Conservation (phyloP, 129 eudicot genomes). For the Pseudognaphalium luteoalbum region DNA sequence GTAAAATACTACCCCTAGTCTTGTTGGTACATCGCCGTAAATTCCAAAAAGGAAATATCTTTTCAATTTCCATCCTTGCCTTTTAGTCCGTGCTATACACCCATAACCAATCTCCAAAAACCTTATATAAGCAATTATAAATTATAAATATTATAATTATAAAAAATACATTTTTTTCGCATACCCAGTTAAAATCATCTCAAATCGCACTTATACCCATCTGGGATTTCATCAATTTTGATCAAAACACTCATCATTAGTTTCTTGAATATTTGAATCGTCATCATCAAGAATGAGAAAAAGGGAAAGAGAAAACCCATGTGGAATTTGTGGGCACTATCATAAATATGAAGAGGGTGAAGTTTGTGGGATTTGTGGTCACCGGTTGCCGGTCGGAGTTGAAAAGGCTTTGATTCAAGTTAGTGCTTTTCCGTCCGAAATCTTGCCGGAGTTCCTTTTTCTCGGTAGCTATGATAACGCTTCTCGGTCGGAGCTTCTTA, state of each 20-base stretch:
- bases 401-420: conserved; percentile 47
- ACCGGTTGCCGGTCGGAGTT: conserved; percentile 62
- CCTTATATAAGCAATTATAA: background rate
- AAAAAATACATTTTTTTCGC: conserved; percentile 9
- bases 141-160: too few species aligned
- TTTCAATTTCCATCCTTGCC: conserved; percentile 16
- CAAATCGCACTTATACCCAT: conserved; percentile 29
- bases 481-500: conserved; percentile 88
- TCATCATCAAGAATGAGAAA: conserved; percentile 60
- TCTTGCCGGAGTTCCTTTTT: conserved; percentile 74
- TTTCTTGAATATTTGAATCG: background rate
- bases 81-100: conserved; percentile 7
- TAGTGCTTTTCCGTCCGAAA: conserved; percentile 89
- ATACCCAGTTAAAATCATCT: conserved; percentile 29
- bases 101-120: background rate
- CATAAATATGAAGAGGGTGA: conserved; percentile 96
- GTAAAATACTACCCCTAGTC: conserved; percentile 5
- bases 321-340: conserved; percentile 95
- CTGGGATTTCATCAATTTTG: conserved; percentile 34
- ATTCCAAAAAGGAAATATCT: conserved; percentile 31
- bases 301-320: conserved; percentile 93
- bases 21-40: conserved; percentile 18
- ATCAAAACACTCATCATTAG: conserved; percentile 12
- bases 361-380: conserved; percentile 96
- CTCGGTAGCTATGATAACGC: conserved; percentile 96